Percentiles rank a stretch among this genome's conserved stretches.
Conservation (phyloP, 1,139 yeast species). For the Yamadazyma dendronema region DNA sequence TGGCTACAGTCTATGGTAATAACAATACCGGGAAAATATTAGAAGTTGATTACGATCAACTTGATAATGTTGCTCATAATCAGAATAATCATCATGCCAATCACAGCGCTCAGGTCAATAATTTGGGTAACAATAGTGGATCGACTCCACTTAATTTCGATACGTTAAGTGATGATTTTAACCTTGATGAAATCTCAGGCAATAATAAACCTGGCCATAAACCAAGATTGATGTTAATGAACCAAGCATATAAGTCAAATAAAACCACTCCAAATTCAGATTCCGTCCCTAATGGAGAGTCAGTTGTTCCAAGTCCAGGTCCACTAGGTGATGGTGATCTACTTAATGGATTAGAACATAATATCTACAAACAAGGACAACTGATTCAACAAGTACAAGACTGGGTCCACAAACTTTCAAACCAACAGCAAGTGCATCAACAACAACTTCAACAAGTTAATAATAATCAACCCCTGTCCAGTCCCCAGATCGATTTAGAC, state of each 20-base stretch:
- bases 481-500: constrained; percentile 25
- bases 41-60: constrained; percentile 25
- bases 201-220: constrained; percentile 11
- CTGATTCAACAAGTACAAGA: constrained; percentile 59
- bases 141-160: constrained; percentile 7
- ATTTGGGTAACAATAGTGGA: neutral
- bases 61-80: constrained; percentile 9
- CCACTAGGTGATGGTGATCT: constrained; percentile 15
- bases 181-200: constrained; percentile 14
- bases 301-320: neutral
- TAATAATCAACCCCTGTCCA: constrained; percentile 9
- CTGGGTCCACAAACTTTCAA: constrained; percentile 50
- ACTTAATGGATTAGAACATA: constrained; percentile 41
- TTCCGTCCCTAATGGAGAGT: neutral
- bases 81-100: neutral
- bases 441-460: constrained; percentile 21
- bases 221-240: constrained; percentile 45
- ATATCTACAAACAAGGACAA: constrained; percentile 49
- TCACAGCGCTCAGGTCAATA: too few relatives aligned
- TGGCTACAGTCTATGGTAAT: constrained; percentile 81
- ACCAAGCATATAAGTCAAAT: constrained; percentile 32
- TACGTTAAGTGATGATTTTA: constrained; percentile 8
- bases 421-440: constrained; percentile 34
- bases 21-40: constrained; percentile 51
- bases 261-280: constrained; percentile 15